Evolutionary conservation across 805 yeast genomes (phyloP).

Genomic region (Brettanomyces bruxellensis): DNA sequence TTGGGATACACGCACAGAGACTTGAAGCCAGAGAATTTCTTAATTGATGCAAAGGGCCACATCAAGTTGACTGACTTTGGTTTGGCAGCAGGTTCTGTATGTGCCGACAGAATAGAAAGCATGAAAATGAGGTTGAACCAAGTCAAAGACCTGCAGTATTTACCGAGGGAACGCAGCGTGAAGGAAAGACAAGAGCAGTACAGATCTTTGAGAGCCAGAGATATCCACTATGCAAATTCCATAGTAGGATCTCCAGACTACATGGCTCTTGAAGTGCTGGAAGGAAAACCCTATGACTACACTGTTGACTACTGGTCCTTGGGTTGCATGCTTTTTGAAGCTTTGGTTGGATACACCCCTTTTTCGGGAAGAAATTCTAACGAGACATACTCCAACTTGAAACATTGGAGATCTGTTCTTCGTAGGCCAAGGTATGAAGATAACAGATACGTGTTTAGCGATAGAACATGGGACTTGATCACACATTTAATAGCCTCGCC

Average conservation of each 20-base stretch:
- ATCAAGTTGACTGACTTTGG: conserved; percentile 95
- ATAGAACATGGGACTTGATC: conserved; percentile 90
- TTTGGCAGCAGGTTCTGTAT: conserved; percentile 91
- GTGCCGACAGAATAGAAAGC: conserved; percentile 86
- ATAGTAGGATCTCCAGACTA: conserved; percentile 98
- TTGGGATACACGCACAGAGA: conserved; percentile 96
- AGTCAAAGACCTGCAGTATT: conserved; percentile 68
- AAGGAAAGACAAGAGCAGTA: conserved; percentile 83
- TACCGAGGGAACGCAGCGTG: conserved; percentile 62
- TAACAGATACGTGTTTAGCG: conserved; percentile 87
- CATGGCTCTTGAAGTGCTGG: conserved; percentile 96
- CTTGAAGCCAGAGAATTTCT: conserved; percentile 88
- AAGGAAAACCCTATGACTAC: conserved; percentile 87
- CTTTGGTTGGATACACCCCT: conserved; percentile 95
- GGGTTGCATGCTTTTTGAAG: conserved; percentile 95
- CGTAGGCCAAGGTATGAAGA: conserved; percentile 87
- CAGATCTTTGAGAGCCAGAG: conserved; percentile 66
- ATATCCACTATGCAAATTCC: conserved; percentile 83
- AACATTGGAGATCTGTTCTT: conserved; percentile 84
- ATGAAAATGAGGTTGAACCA: conserved; percentile 61
- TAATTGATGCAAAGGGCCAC: conserved; percentile 85
- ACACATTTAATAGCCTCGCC: conserved; percentile 75
- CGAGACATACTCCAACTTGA: conserved; percentile 88
- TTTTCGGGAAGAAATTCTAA: conserved; percentile 90
- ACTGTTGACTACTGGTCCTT: conserved; percentile 98